A percentile compares a stretch with the other conserved stretches of the same genome.
Conservation (phyloP, 306 rosid genomes). For the Pterocarpus macrocarpus region DNA sequence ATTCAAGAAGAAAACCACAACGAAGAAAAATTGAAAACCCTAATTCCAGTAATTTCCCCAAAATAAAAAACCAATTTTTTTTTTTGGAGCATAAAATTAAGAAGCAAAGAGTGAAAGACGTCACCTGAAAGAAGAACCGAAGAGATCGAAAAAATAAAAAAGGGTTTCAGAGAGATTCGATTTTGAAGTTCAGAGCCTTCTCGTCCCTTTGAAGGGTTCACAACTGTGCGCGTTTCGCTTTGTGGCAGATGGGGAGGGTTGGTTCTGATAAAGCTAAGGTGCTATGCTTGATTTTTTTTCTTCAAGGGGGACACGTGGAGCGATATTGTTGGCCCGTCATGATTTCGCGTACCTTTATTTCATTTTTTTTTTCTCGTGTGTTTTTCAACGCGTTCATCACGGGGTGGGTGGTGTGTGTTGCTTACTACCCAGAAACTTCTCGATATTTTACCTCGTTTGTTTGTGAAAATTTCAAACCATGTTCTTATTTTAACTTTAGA, state of each 20-base stretch:
- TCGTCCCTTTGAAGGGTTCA: slow-evolving; percentile 33
- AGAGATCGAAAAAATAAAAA: neutral
- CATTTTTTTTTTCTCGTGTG: neutral
- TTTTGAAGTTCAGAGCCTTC: neutral
- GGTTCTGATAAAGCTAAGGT: slow-evolving; percentile 20
- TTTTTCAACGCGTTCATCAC: slow-evolving; percentile 13
- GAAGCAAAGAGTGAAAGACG: neutral
- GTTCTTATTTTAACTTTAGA: neutral
- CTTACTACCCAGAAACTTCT: slow-evolving; percentile 39
- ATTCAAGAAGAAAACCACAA: slow-evolving; percentile 9
- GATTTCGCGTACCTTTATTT: neutral
- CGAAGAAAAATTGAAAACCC: neutral
- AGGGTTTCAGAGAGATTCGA: slow-evolving; percentile 21
- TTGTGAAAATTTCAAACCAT: neutral
- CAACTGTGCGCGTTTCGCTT: neutral
- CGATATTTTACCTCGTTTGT: neutral
- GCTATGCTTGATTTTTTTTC: neutral
- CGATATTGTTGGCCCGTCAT: slow-evolving; percentile 29
- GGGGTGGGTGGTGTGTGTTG: neutral
- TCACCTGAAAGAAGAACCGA: slow-evolving; percentile 23
- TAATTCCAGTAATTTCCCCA: neutral
- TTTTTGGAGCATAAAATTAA: neutral
- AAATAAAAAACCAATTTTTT: neutral
- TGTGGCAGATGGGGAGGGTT: slow-evolving; percentile 3
- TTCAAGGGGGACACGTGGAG: slow-evolving; percentile 41